Conservation (phyloP, 306 rosid genomes). For the Corylus americana region DNA sequence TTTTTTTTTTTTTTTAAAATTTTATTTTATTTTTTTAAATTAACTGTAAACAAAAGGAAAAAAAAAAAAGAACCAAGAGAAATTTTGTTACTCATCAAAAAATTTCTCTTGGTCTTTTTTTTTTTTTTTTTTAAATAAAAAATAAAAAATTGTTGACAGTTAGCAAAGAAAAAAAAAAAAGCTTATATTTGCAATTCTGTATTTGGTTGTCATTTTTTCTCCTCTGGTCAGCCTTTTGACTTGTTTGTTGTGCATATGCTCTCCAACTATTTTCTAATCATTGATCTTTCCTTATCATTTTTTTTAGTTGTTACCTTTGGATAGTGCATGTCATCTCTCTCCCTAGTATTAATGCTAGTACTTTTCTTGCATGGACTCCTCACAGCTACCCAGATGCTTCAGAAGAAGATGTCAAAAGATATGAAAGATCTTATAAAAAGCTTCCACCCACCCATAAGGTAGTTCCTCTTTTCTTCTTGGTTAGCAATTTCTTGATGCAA, state of each 20-base stretch:
- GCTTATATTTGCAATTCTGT: background rate
- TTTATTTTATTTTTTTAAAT: too few species aligned
- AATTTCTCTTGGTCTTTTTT: too few species aligned
- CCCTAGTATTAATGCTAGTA: constrained; percentile 15
- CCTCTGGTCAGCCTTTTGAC: background rate
- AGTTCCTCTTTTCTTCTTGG: constrained; percentile 9
- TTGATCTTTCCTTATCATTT: background rate
- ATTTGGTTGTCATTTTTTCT: background rate
- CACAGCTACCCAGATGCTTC: constrained; percentile 91
- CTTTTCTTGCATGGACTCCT: constrained; percentile 20
- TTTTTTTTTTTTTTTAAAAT: too few species aligned
- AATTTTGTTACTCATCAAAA: too few species aligned
- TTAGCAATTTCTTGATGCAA: constrained; percentile 1
- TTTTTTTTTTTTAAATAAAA: too few species aligned
- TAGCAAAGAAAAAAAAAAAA: background rate
- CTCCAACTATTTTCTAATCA: background rate
- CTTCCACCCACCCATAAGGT: constrained; percentile 93
- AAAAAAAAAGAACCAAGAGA: too few species aligned
- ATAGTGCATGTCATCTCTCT: background rate
- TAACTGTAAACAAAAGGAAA: too few species aligned
- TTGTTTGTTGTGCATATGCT: background rate
- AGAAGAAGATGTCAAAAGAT: constrained; percentile 83
- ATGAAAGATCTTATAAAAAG: constrained; percentile 72
- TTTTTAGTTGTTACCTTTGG: background rate
- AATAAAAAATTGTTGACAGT: too few species aligned